These are phyloP conservation scores for Neurospora sp. DNA, from an alignment of 2,329 filamentous ascomycete genomes.

Conservation along the genomic window DNA sequence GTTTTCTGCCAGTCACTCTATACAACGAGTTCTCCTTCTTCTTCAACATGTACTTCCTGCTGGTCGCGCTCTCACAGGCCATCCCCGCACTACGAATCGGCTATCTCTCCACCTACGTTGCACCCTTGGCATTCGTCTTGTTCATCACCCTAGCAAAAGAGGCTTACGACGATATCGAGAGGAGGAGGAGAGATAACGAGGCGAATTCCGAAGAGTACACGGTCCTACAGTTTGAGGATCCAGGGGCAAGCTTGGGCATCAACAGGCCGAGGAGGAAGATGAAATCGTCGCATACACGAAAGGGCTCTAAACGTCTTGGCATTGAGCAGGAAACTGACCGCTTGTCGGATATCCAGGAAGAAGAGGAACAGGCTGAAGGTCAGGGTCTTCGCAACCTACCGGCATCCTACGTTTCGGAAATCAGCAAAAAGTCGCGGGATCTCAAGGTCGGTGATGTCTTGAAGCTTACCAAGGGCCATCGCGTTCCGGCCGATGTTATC, in stretches of 20 bases:
- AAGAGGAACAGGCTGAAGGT: constrained; percentile 46
- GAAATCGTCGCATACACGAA: constrained; percentile 34
- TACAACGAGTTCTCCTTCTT: constrained; percentile 99
- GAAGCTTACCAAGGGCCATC: constrained; percentile 82
- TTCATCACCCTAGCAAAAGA: constrained; percentile 91
- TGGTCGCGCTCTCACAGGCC: constrained; percentile 88
- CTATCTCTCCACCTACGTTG: constrained; percentile 90
- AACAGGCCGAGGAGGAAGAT: constrained; percentile 31
- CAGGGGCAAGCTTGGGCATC: constrained; percentile 23
- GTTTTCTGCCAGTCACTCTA: constrained; percentile 84
- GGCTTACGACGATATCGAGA: constrained; percentile 82
- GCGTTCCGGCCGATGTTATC: constrained; percentile 88
- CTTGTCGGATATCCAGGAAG: constrained; percentile 58
- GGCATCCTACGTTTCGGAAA: constrained; percentile 49
- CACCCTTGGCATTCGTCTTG: constrained; percentile 83
- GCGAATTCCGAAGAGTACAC: constrained; percentile 88
- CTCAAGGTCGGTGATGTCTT: constrained; percentile 93
- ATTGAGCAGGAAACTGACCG: constrained; percentile 27
- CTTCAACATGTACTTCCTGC: constrained; percentile 97
- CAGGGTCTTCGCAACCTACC: constrained; percentile 28
- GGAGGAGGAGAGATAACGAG: constrained; percentile 79
- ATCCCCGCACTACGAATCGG: constrained; percentile 85
- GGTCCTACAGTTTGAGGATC: constrained; percentile 61
- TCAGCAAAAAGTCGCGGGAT: constrained; percentile 73
- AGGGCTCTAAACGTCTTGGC: constrained; percentile 27